phyloP scores from a whole-genome alignment of 306 rosid genomes.

The Acacia melanoxylon region DNA sequence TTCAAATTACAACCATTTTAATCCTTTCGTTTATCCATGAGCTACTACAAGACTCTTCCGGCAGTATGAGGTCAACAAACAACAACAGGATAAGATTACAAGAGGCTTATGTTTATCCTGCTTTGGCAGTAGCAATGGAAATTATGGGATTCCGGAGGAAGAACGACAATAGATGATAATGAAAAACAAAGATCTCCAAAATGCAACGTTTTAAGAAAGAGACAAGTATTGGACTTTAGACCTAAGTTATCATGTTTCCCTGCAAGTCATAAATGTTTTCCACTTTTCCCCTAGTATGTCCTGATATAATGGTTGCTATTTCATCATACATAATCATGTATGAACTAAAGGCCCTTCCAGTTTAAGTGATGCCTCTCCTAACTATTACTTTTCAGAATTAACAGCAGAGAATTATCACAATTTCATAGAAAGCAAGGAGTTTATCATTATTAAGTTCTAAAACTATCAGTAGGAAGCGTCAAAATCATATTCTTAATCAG shows the following conservation, averaged over 20 bases:
- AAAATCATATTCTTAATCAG: neutral
- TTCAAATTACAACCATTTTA: slow-evolving; percentile 18
- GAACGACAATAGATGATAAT: neutral
- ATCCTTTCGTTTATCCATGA: neutral
- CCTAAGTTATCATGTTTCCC: neutral
- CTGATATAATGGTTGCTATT: neutral
- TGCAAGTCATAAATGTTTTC: neutral
- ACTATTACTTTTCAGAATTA: neutral
- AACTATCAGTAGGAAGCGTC: neutral
- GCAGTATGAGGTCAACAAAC: slow-evolving; percentile 1
- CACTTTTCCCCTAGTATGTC: neutral
- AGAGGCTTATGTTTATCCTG: neutral
- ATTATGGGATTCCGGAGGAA: neutral
- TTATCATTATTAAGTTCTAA: neutral
- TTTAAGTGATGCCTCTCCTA: slow-evolving; percentile 7
- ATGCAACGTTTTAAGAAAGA: neutral
- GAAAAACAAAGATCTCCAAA: neutral
- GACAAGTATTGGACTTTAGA: neutral
- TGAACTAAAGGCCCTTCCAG: neutral
- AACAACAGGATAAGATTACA: neutral
- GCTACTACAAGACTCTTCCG: neutral
- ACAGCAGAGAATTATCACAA: neutral
- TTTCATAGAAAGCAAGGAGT: neutral
- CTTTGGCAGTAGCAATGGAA: neutral
- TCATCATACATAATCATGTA: neutral